Evolutionary conservation across 768 basidiomycete species (phyloP).

Genomic region (Serendipita sp.): DNA sequence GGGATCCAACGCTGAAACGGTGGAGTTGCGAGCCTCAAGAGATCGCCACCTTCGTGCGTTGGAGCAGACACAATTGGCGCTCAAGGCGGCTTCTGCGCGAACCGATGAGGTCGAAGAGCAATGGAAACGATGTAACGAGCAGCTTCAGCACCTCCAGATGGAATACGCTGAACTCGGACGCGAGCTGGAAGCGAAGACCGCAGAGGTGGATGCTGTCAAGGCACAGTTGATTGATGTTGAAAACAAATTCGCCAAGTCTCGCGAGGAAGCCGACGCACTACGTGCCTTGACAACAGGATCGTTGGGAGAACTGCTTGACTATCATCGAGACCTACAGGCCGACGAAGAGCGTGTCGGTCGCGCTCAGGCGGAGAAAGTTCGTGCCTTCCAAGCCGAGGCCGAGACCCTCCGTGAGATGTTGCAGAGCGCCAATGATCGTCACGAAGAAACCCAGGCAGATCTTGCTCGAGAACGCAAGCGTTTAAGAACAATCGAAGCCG

Average conservation of each 20-base stretch:
- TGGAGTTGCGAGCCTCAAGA: slow-evolving; percentile 50
- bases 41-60: slow-evolving; percentile 80
- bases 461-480: slow-evolving; percentile 53
- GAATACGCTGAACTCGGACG: slow-evolving; percentile 66
- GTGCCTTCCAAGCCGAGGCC: slow-evolving; percentile 64
- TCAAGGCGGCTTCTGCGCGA: slow-evolving; percentile 59
- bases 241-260: slow-evolving; percentile 80
- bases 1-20: slow-evolving; percentile 46
- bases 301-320: slow-evolving; percentile 74
- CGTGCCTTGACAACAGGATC: slow-evolving; percentile 73
- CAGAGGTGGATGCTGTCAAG: slow-evolving; percentile 58
- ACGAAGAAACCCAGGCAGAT: slow-evolving; percentile 52
- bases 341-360: slow-evolving; percentile 66
- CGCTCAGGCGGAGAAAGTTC: slow-evolving; percentile 68
- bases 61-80: slow-evolving; percentile 67
- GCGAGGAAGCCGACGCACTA: slow-evolving; percentile 85
- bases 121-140: slow-evolving; percentile 53
- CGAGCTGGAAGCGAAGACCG: slow-evolving; percentile 60
- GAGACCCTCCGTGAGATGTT: slow-evolving; percentile 64
- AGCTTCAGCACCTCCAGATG: slow-evolving; percentile 51
- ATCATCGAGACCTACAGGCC: slow-evolving; percentile 68
- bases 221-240: slow-evolving; percentile 62
- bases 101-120: slow-evolving; percentile 65
- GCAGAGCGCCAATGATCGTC: slow-evolving; percentile 54
- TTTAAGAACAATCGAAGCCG: slow-evolving; percentile 45